These are phyloP conservation scores for Clonostachys solani DNA, from an alignment of 2,329 filamentous ascomycete species.

Conservation along the genomic window DNA sequence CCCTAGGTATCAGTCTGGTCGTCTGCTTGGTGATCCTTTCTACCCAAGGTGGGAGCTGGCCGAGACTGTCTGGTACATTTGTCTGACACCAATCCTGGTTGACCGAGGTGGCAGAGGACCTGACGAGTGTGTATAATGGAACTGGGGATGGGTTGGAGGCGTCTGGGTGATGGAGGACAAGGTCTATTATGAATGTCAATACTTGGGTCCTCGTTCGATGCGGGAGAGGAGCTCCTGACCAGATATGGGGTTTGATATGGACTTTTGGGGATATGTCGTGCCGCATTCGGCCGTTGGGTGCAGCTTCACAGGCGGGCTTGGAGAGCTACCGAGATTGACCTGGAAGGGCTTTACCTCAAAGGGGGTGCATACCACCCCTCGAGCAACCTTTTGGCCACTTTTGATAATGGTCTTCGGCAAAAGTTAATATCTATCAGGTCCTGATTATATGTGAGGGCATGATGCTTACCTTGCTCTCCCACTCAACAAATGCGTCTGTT, in stretches of 20 bases:
- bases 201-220: background rate
- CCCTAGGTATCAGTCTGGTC: slow-evolving; percentile 35
- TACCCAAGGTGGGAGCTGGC: slow-evolving; percentile 37
- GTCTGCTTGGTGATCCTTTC: slow-evolving; percentile 38
- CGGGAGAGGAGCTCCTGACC: slow-evolving; percentile 18
- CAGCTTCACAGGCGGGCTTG: slow-evolving; percentile 10
- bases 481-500: slow-evolving; percentile 49
- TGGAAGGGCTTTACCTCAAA: slow-evolving; percentile 46
- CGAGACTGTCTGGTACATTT: slow-evolving; percentile 27
- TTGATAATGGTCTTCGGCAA: slow-evolving; percentile 18
- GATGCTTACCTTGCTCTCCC: slow-evolving; percentile 44
- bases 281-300: slow-evolving; percentile 40
- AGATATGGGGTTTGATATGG: slow-evolving; percentile 39
- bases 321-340: slow-evolving; percentile 28
- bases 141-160: slow-evolving; percentile 13
- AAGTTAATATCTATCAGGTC: background rate
- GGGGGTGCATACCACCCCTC: slow-evolving; percentile 47
- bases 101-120: slow-evolving; percentile 45
- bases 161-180: slow-evolving; percentile 35
- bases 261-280: slow-evolving; percentile 34
- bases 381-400: slow-evolving; percentile 32
- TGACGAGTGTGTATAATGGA: slow-evolving; percentile 47
- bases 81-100: slow-evolving; percentile 51
- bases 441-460: background rate
- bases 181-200: slow-evolving; percentile 21